These are phyloP conservation scores for Furcasterigmium sp. DNA, from an alignment of 2,329 filamentous ascomycete genomes.

Conservation along the genomic window DNA sequence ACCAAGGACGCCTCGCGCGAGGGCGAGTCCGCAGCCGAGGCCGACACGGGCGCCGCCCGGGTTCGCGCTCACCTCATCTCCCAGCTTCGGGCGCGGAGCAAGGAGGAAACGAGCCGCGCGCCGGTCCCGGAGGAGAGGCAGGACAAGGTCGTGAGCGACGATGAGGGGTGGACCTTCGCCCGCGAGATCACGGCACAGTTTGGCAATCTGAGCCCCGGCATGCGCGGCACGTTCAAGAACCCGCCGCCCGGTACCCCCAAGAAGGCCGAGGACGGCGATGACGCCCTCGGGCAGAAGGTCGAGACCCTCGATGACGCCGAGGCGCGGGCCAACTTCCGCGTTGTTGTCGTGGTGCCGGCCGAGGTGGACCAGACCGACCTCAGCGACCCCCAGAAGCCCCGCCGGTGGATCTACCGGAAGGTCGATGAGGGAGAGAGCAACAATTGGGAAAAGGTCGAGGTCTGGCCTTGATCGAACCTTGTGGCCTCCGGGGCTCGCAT, in stretches of 20 bases:
- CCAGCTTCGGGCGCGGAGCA: slow-evolving; percentile 14
- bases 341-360: slow-evolving; percentile 75
- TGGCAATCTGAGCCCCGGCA: slow-evolving; percentile 76
- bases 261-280: slow-evolving; percentile 37
- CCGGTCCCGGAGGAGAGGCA: background rate
- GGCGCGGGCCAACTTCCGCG: slow-evolving; percentile 71
- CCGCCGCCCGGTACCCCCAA: slow-evolving; percentile 62
- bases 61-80: slow-evolving; percentile 20
- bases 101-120: background rate
- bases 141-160: slow-evolving; percentile 18
- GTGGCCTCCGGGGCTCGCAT: background rate
- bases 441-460: slow-evolving; percentile 61
- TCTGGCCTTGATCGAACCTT: slow-evolving; percentile 54
- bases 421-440: slow-evolving; percentile 31
- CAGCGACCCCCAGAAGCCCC: slow-evolving; percentile 55
- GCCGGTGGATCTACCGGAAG: slow-evolving; percentile 64
- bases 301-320: slow-evolving; percentile 64
- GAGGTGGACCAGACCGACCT: slow-evolving; percentile 73
- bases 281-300: slow-evolving; percentile 57
- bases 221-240: slow-evolving; percentile 73
- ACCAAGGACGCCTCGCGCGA: background rate
- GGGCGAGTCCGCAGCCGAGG: background rate
- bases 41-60: slow-evolving; percentile 43
- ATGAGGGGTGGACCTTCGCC: slow-evolving; percentile 66
- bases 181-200: slow-evolving; percentile 82